A percentile compares a stretch with the other conserved stretches of the same genome.
Conservation (phyloP, 257 asterid genomes). For the Prunella vulgaris region DNA sequence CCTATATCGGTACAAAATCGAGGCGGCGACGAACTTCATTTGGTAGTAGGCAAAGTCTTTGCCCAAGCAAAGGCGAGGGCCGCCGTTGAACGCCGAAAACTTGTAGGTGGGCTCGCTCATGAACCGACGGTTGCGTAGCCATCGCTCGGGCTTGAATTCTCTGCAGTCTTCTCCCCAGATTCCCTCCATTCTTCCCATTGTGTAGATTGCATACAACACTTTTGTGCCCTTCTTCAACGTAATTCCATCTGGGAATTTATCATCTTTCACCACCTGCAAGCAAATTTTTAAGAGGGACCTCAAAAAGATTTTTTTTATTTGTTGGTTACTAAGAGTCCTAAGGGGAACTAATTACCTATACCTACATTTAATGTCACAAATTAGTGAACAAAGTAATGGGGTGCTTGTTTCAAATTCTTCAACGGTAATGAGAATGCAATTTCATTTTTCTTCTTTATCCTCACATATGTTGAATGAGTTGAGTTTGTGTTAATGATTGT, state of each 20-base stretch:
- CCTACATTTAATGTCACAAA: too few species aligned
- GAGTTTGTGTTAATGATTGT: too few species aligned
- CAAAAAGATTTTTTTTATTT: too few species aligned
- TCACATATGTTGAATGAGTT: too few species aligned
- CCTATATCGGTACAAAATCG: conserved; percentile 57
- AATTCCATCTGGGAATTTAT: conserved; percentile 85
- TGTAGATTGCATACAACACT: conserved; percentile 79
- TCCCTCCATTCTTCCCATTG: conserved; percentile 90
- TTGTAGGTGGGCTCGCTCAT: conserved; percentile 89
- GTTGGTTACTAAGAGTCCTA: too few species aligned
- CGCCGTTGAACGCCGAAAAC: conserved; percentile 92
- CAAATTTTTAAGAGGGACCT: too few species aligned
- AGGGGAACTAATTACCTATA: too few species aligned
- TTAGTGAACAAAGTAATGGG: too few species aligned
- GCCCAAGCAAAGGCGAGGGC: conserved; percentile 92
- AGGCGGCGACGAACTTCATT: conserved; percentile 88
- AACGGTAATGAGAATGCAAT: too few species aligned
- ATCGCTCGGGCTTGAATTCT: conserved; percentile 83
- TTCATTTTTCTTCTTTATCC: too few species aligned
- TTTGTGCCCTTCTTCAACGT: conserved; percentile 78
- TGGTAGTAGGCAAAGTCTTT: conserved; percentile 93
- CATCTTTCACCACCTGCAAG: conserved; percentile 68
- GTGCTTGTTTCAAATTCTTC: too few species aligned
- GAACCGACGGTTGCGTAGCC: conserved; percentile 79
- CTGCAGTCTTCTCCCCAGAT: conserved; percentile 89